Evolutionary conservation across 768 basidiomycete species (phyloP), one percentile per base, ranked within the genome.

Genomic region (Nevesoporus exiguus): DNA sequence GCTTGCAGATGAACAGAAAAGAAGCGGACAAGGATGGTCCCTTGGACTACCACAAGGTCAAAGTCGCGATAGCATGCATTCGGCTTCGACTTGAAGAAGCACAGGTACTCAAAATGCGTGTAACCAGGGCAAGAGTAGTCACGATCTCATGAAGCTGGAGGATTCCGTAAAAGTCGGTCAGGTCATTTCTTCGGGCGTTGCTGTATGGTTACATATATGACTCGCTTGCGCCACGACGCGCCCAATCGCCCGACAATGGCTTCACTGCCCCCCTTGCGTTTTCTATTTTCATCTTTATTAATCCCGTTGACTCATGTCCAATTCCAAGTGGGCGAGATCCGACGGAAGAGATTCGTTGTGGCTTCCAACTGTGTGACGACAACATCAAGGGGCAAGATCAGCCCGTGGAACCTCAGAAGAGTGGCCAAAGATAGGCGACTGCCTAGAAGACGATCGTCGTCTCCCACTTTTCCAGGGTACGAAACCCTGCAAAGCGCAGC

Each of bases 391-490:
- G 96, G 96, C 15, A 95, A 92, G 72, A 98, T 99, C 60, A 88
- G 84, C 61, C 76, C 98, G 37, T 81, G 90, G 58, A 96, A 98
- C 71, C 78, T 99, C 45, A 80, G 90, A 65, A 79, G 94, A 54
- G 97, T 99, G 22, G 96, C 96, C 31, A 96, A 94, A 66, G 96
- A 99, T 99, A 63, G 96, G 94, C 15, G 97, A 98, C 73, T 79
- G 87, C 54, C 74, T 99, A 60, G 93, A 95, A 63, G 96, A 98
- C 60, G 95, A 98, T 11, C 17, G 10, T 34, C 29, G 40, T 8
- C 42, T 48, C 49, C 60, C 37, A 36, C 45, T 56, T 56, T 24
- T 61, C 33, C 36, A 52, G 65, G 64, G 59, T 36, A 34, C 40
- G 57, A 33, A 39, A 54, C 54, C 56, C 56, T 56, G 49, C 43